phyloP scores from a whole-genome alignment of 495 filamentous ascomycete species.

The Zalerion maritima region DNA sequence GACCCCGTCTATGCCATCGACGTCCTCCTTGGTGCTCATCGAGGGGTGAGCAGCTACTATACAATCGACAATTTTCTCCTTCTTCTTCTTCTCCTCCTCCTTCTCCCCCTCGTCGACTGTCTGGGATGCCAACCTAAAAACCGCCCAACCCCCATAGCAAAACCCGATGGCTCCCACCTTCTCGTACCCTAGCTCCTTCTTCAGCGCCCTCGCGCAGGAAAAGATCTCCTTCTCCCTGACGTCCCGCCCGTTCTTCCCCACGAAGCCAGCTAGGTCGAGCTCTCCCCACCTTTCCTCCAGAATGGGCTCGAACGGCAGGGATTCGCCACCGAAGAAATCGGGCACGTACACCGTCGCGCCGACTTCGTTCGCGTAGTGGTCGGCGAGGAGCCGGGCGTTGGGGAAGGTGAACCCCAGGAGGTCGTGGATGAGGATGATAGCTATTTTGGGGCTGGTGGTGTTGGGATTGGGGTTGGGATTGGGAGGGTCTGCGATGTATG shows the following conservation, averaged over 20 bases:
- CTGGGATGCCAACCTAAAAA: constrained; percentile 35
- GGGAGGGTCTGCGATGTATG: constrained; percentile 25
- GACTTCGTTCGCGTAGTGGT: constrained; percentile 38
- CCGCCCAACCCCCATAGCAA: constrained; percentile 48
- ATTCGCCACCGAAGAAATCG: constrained; percentile 36
- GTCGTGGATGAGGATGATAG: constrained; percentile 42
- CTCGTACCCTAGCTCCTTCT: constrained; percentile 15
- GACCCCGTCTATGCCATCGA: constrained; percentile 34
- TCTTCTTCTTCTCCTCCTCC: constrained; percentile 15
- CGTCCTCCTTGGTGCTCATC: constrained; percentile 30
- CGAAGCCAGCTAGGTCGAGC: constrained; percentile 26
- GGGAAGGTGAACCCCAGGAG: constrained; percentile 44
- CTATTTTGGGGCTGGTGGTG: constrained; percentile 26
- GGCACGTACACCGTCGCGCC: constrained; percentile 40
- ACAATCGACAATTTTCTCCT: constrained; percentile 35
- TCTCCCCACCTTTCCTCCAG: constrained; percentile 15
- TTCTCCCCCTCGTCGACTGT: constrained; percentile 9
- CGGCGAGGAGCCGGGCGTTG: constrained; percentile 41
- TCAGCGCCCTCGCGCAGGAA: constrained; percentile 30
- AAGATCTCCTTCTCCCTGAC: constrained; percentile 39
- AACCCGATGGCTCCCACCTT: constrained; percentile 42
- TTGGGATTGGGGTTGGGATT: constrained; percentile 24
- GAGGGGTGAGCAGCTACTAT: constrained; percentile 41
- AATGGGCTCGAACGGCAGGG: constrained; percentile 16
- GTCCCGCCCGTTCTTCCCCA: constrained; percentile 24